Evolutionary conservation across 129 eudicot genomes (phyloP), one percentile per base, ranked within the genome.

Genomic region (Apium graveolens): DNA sequence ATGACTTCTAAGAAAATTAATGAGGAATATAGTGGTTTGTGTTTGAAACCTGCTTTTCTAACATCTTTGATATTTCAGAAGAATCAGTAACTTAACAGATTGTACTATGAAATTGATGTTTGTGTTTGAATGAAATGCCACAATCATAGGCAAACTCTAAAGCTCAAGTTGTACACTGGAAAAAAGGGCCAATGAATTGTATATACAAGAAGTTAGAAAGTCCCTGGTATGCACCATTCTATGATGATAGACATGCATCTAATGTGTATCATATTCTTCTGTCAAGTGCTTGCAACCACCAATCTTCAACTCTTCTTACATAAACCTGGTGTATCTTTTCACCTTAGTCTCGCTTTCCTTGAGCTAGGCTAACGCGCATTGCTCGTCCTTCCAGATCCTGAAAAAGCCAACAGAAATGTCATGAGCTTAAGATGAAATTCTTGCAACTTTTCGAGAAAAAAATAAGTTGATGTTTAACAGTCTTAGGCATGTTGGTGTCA

Each of bases 321-420:
- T 70, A 16, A 24, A 32, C 71, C 60, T 29, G 68, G 3, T 20
- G 3, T 27, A 16, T 46, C 43, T 39, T 78, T 57, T n/a, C 73
- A 70, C 72, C 74, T 83, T 72, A 86, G 72, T 88, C 85, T 71
- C 77, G 82, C 70, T 84, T 92, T 34, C 97, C 97, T 82, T 88
- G 82, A 18, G 97, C 96, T 70, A 86, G 66, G 88, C 87, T 88
- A 76, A 92, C 86, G 32, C 97, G 91, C 76, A 92, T 63, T 0
- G 89, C 74, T 5, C 97, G 88, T n/a, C 97, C 96, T 80, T 90
- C 97, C 74, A 92, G 70, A 82, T 92, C 97, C 97, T 92, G 89
- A 51, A 45, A 46, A n/a, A 55, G 43, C 45, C 24, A 44, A 43
- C 21, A 2, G 37, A 55, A 6, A 12, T 26, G n/a, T 3, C 5